Percentiles rank a stretch among this genome's conserved stretches.
Conservation (phyloP, 441 rosid species). For the Gossypium aridum region DNA sequence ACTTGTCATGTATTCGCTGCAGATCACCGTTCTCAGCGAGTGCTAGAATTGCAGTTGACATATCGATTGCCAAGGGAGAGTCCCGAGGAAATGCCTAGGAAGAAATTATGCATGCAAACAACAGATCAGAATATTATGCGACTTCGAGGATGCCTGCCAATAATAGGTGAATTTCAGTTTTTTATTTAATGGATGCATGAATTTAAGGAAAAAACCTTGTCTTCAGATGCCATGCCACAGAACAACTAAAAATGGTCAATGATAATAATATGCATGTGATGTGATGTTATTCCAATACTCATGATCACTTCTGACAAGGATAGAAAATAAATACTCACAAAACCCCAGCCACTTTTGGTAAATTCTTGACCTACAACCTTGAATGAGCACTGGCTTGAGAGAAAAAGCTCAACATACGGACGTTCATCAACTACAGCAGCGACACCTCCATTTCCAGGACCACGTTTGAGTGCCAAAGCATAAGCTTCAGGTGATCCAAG, state of each 20-base stretch:
- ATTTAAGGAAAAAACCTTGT: not conserved
- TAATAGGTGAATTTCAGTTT: not conserved
- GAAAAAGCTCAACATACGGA: conserved; percentile 72
- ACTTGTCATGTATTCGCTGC: conserved; percentile 87
- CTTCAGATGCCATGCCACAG: not conserved
- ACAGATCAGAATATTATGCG: not conserved
- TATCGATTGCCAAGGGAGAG: conserved; percentile 73
- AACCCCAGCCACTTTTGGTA: conserved; percentile 89
- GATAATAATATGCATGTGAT: not conserved
- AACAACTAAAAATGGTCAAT: conserved; percentile 1
- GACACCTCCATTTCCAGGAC: conserved; percentile 76
- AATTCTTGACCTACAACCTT: conserved; percentile 77
- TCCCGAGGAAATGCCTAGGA: conserved; percentile 80
- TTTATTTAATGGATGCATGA: not conserved
- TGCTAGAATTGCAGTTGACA: conserved; percentile 73
- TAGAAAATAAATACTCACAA: conserved; percentile 46
- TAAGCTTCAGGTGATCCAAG: conserved; percentile 79
- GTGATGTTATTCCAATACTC: not conserved
- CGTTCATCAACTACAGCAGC: conserved; percentile 85
- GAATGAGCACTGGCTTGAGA: conserved; percentile 63
- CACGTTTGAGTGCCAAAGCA: conserved; percentile 53
- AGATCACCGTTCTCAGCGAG: conserved; percentile 87
- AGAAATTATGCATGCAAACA: not conserved
- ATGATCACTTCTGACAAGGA: not conserved
- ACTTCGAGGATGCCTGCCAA: not conserved